Conservation (phyloP, 805 yeast genomes). For the Zygoascus flipseniorum region DNA sequence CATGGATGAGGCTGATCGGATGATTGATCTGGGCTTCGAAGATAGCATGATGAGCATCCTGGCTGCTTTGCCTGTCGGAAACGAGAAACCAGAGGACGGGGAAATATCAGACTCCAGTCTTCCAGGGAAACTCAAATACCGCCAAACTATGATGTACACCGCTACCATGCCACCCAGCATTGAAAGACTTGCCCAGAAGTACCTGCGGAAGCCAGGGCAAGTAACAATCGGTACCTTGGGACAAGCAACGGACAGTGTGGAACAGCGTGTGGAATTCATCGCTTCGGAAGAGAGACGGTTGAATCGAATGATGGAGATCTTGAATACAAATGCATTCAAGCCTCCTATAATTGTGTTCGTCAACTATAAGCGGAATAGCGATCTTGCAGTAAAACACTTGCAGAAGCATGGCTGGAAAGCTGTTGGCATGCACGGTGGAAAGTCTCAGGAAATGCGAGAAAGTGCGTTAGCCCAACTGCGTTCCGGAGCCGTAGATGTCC, state of each 20-base stretch:
- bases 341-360: conserved; percentile 76
- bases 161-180: conserved; percentile 83
- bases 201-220: conserved; percentile 52
- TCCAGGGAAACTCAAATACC: conserved; percentile 7
- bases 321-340: conserved; percentile 26
- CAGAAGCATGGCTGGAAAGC: conserved; percentile 38
- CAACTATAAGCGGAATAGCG: conserved; percentile 68
- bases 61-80: conserved; percentile 42
- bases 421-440: conserved; percentile 76
- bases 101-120: neutral
- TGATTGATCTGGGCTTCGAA: conserved; percentile 94
- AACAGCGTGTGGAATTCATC: conserved; percentile 56
- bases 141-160: conserved; percentile 83
- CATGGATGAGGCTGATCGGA: conserved; percentile 91
- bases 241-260: conserved; percentile 57
- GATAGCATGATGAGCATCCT: conserved; percentile 60
- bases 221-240: conserved; percentile 63
- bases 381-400: conserved; percentile 35
- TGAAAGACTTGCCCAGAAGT: conserved; percentile 55
- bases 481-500: conserved; percentile 44
- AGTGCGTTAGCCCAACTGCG: conserved; percentile 56
- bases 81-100: conserved; percentile 30
- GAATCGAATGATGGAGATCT: conserved; percentile 34
- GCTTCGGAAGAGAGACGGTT: conserved; percentile 39
- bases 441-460: conserved; percentile 79